Evolutionary conservation across 140 eudicot genomes (phyloP).

Genomic region (Ambrosia hybrid): DNA sequence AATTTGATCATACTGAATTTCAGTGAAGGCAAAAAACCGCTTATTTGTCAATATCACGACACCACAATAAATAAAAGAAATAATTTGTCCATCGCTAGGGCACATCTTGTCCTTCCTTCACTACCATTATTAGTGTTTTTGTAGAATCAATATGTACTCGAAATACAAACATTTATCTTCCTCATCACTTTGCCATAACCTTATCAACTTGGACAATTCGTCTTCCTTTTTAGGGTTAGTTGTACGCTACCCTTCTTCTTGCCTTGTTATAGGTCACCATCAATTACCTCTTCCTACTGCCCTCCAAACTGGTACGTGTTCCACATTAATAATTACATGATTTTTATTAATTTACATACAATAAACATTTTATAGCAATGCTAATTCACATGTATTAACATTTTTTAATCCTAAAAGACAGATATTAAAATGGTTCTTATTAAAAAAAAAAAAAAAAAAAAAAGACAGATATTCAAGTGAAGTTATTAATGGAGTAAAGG

Average conservation of each 20-base stretch:
- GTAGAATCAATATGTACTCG: background rate
- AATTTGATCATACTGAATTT: too few relatives aligned
- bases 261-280: constrained; percentile 7
- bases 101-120: background rate
- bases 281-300: background rate
- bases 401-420: background rate
- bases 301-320: constrained; percentile 13
- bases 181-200: background rate
- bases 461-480: background rate
- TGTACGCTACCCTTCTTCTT: constrained; percentile 10
- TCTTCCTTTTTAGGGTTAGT: constrained; percentile 6
- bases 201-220: background rate
- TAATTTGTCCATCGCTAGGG: background rate
- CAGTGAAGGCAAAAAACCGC: too few relatives aligned
- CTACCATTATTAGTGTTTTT: background rate
- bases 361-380: background rate
- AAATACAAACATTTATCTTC: background rate
- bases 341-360: background rate
- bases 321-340: background rate
- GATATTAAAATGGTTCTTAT: too few relatives aligned
- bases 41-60: background rate
- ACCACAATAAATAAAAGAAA: background rate
- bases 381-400: background rate
- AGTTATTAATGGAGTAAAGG: too few relatives aligned
- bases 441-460: too few relatives aligned